Percentiles rank a stretch among this genome's conserved stretches.
phyloP scores from a whole-genome alignment of 202 grass and related monocot species.

The Saccharum hybrid region DNA sequence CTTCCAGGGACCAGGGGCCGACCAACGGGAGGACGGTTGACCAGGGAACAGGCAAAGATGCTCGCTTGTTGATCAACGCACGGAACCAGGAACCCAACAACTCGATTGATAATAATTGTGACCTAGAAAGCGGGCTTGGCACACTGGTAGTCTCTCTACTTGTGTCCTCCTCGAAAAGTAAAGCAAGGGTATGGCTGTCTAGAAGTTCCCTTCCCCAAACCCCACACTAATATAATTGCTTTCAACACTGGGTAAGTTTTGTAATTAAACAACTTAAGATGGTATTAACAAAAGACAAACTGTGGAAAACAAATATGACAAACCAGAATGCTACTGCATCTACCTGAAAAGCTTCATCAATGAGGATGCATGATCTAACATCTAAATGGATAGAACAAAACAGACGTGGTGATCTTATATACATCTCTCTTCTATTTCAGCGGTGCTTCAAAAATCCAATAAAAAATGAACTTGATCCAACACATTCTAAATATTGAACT shows the following conservation, averaged over 20 bases:
- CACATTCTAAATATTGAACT: slow-evolving; percentile 30
- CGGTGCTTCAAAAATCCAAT: not conserved
- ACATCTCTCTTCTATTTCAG: not conserved
- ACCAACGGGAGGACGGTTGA: too few relatives aligned
- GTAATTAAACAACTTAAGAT: slow-evolving; percentile 32
- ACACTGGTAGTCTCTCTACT: not conserved
- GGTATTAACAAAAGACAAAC: slow-evolving; percentile 22
- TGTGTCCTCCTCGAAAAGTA: too few relatives aligned
- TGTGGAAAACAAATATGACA: slow-evolving; percentile 14
- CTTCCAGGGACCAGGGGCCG: too few relatives aligned
- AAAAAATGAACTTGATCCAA: slow-evolving; percentile 23
- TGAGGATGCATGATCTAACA: slow-evolving; percentile 21
- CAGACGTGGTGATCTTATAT: slow-evolving; percentile 13
- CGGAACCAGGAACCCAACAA: too few relatives aligned
- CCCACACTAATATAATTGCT: not conserved
- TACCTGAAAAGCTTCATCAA: slow-evolving; percentile 29
- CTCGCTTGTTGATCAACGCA: too few relatives aligned
- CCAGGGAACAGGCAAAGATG: too few relatives aligned
- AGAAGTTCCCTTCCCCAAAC: not conserved
- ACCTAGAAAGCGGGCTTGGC: not conserved
- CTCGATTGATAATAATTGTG: too few relatives aligned
- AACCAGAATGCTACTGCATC: slow-evolving; percentile 23
- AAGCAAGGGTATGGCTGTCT: not conserved
- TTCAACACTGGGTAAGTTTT: slow-evolving; percentile 3
- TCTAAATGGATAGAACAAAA: slow-evolving; percentile 28